phyloP scores from a whole-genome alignment of 345 rosid species.

The Geranium rotundifolium region DNA sequence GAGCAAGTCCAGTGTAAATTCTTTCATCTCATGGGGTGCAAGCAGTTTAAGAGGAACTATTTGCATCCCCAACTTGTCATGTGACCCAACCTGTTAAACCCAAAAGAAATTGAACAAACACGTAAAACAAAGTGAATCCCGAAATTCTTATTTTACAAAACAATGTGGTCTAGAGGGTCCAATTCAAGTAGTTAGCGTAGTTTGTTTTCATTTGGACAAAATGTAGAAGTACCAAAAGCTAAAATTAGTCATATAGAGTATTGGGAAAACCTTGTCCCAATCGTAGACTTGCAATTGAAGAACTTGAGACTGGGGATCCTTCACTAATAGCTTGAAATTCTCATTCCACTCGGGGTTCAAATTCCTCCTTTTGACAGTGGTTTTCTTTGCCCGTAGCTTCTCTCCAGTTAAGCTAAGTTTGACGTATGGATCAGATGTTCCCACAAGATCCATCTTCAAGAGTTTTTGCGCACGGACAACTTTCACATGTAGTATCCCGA shows the following conservation, averaged over 20 bases:
- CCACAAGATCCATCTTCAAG: constrained; percentile 36
- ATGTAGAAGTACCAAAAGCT: not conserved
- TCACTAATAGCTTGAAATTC: constrained; percentile 35
- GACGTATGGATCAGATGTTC: constrained; percentile 47
- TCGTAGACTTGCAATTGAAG: constrained; percentile 35
- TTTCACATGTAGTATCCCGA: constrained; percentile 40
- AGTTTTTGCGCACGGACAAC: constrained; percentile 33
- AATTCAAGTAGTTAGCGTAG: not conserved
- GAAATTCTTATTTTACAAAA: too few species aligned
- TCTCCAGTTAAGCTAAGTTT: constrained; percentile 32
- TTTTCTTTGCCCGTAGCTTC: constrained; percentile 33
- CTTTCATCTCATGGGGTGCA: constrained; percentile 21
- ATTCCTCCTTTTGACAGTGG: constrained; percentile 30
- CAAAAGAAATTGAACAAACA: not conserved
- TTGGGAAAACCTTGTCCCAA: constrained; percentile 35
- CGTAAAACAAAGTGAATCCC: not conserved
- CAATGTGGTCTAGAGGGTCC: not conserved
- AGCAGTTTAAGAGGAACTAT: constrained; percentile 26
- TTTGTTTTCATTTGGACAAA: not conserved
- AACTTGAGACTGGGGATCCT: constrained; percentile 35
- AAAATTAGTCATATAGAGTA: not conserved
- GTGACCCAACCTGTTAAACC: constrained; percentile 35
- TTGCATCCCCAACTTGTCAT: constrained; percentile 46
- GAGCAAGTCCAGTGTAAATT: constrained; percentile 25
- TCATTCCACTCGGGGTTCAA: constrained; percentile 52